Evolutionary conservation across 129 eudicot species (phyloP).

Genomic region (Mikania micrantha): DNA sequence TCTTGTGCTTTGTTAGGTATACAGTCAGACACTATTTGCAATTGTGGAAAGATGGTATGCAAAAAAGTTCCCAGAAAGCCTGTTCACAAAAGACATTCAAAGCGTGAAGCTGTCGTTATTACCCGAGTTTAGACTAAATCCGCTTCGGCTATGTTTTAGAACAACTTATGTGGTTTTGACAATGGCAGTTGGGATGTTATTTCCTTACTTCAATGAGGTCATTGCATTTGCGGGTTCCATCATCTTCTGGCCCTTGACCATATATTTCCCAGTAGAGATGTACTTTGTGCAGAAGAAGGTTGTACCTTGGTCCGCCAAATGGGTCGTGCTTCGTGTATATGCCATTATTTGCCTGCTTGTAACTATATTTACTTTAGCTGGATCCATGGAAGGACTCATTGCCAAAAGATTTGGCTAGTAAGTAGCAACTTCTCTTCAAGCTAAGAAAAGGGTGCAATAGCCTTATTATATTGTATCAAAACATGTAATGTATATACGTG

Average conservation of each 20-base stretch:
- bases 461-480: background rate
- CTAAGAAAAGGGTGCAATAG: background rate
- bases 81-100: slow-evolving; percentile 16
- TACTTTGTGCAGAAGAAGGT: slow-evolving; percentile 34
- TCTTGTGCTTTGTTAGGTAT: slow-evolving; percentile 34
- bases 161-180: slow-evolving; percentile 37
- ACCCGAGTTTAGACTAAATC: slow-evolving; percentile 34
- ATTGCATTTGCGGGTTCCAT: slow-evolving; percentile 54
- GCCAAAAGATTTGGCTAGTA: slow-evolving; percentile 37
- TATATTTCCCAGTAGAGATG: slow-evolving; percentile 53
- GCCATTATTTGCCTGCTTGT: slow-evolving; percentile 28
- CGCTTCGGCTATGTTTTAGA: slow-evolving; percentile 43
- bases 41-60: slow-evolving; percentile 47
- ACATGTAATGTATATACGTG: background rate
- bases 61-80: slow-evolving; percentile 42
- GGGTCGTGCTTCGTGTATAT: slow-evolving; percentile 44
- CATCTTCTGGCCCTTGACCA: slow-evolving; percentile 52
- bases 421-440: background rate
- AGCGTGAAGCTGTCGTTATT: slow-evolving; percentile 28
- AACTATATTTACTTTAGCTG: slow-evolving; percentile 35
- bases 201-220: slow-evolving; percentile 60
- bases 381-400: slow-evolving; percentile 42
- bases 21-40: slow-evolving; percentile 62
- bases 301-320: slow-evolving; percentile 35
- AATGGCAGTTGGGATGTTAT: slow-evolving; percentile 27